phyloP scores from a whole-genome alignment of 768 basidiomycete species.

The Fistulinella prunicolor region DNA sequence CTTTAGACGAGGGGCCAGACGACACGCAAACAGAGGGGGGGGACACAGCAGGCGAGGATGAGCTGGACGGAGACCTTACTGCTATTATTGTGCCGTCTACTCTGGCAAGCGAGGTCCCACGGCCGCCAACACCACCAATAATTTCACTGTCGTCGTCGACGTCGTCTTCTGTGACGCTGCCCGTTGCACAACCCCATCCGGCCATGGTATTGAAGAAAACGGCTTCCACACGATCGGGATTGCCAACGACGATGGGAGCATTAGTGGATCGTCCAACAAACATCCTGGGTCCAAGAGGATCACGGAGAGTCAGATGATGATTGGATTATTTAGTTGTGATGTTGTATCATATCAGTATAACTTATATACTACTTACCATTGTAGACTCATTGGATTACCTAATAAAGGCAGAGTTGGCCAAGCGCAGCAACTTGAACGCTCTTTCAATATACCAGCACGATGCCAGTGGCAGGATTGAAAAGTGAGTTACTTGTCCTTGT shows the following conservation, averaged over 20 bases:
- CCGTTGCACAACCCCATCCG: slow-evolving; percentile 15
- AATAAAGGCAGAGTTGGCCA: slow-evolving; percentile 6
- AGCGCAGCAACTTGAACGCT: slow-evolving; percentile 5
- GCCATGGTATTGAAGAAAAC: slow-evolving; percentile 21
- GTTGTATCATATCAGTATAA: slow-evolving; percentile 2
- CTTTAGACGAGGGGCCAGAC: slow-evolving; percentile 30
- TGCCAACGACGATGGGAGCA: slow-evolving; percentile 25
- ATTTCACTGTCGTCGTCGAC: slow-evolving; percentile 38
- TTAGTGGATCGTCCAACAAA: slow-evolving; percentile 34
- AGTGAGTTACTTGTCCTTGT: slow-evolving; percentile 42
- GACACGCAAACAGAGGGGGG: slow-evolving; percentile 21
- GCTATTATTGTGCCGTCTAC: slow-evolving; percentile 12
- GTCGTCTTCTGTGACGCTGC: slow-evolving; percentile 36
- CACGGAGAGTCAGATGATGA: slow-evolving; percentile 27
- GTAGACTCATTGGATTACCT: slow-evolving; percentile 18
- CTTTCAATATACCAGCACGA: slow-evolving; percentile 22
- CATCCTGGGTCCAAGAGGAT: slow-evolving; percentile 32
- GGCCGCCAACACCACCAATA: slow-evolving; percentile 17
- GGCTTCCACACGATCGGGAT: slow-evolving; percentile 17
- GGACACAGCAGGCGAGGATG: slow-evolving; percentile 15
- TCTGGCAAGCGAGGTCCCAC: slow-evolving; percentile 6
- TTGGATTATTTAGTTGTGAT: slow-evolving; percentile 10
- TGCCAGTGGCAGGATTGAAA: slow-evolving; percentile 68
- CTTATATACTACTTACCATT: too few species aligned
- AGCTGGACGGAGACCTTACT: slow-evolving; percentile 19